Base-by-base conservation (phyloP, 306 rosid genomes). In the Sindora glabra region DNA sequence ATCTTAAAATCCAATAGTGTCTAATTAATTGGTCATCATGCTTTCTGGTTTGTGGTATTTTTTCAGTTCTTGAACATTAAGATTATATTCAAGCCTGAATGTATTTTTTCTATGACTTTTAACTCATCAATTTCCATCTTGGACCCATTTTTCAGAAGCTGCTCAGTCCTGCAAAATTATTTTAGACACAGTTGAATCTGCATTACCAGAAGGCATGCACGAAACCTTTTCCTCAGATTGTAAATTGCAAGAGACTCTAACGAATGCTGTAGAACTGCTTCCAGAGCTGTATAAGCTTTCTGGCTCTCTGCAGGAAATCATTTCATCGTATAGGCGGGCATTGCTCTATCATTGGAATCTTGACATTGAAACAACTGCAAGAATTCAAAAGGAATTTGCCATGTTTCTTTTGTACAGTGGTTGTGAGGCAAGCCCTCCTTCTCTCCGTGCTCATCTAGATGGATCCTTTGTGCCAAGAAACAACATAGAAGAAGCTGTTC, bases 401-500 rank as follows among this genome's bases (percentile, higher is more conserved):
- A 69, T 91, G 61, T 87, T 87, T 61, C 96, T 91, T 48, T 77
- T 91, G 62, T 91, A 83, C 34, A 76, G 97, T 40, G 96, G 97
- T 53, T 87, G 87, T 34, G 91, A 91, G 52, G 91, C 95, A 27
- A 81, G 61, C 53, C 89, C 96, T 60, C 97, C 89, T 2, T 59
- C 85, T 37, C 95, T 91, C 10, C 84, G 95, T 10, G 77, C 86
- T 0, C 97, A 87, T 56, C 79, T 87, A 77, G 92, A 79, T 13
- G 87, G 87, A 66, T 82, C 91, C 19, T 91, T 85, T 65, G 89
- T 87, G 64, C 96, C 97, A 1, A 77, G 80, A 78, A 91, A 83
- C 80, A 91, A 91, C 38, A 21, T 81, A 62, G 97, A 91, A 79
- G 97, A 91, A 74, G 96, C 96, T 59, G 59, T 83, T 65, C 91